phyloP scores from a whole-genome alignment of 2,329 filamentous ascomycete species.

The Plectosphaerella plurivora region DNA sequence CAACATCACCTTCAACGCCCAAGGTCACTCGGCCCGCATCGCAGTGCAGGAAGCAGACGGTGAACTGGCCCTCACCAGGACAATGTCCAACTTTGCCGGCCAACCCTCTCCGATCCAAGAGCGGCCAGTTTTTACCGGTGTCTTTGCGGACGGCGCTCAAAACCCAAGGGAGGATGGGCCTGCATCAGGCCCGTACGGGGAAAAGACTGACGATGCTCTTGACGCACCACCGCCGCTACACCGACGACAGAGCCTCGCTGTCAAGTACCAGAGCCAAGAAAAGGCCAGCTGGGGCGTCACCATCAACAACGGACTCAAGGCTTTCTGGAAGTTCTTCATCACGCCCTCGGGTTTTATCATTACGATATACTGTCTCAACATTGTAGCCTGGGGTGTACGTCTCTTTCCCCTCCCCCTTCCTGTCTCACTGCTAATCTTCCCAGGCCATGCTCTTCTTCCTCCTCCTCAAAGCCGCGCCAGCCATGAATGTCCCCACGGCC shows the following conservation, averaged over 20 bases:
- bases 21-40: conserved; percentile 21
- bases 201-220: not conserved
- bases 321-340: conserved; percentile 22
- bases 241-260: conserved; percentile 13
- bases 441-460: conserved; percentile 24
- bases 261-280: conserved; percentile 14
- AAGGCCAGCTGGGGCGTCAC: conserved; percentile 19
- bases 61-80: conserved; percentile 15
- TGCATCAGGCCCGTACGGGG: not conserved
- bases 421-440: conserved; percentile 3
- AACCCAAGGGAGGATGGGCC: not conserved
- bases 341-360: conserved; percentile 21
- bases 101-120: conserved; percentile 5
- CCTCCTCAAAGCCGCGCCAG: conserved; percentile 17
- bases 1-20: conserved; percentile 21
- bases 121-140: conserved; percentile 2
- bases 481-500: conserved; percentile 13
- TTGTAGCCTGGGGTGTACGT: conserved; percentile 22
- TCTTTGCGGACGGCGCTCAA: not conserved
- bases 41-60: conserved; percentile 17
- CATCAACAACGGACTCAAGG: conserved; percentile 16
- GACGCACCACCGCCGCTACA: conserved; percentile 3
- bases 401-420: not conserved
- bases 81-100: conserved; percentile 11
- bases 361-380: conserved; percentile 21